A percentile compares a stretch with the other conserved stretches of the same genome.
These are phyloP conservation scores for Pythium plurisporium DNA, from an alignment of 352 stramenopile genomes.

Conservation along the genomic window DNA sequence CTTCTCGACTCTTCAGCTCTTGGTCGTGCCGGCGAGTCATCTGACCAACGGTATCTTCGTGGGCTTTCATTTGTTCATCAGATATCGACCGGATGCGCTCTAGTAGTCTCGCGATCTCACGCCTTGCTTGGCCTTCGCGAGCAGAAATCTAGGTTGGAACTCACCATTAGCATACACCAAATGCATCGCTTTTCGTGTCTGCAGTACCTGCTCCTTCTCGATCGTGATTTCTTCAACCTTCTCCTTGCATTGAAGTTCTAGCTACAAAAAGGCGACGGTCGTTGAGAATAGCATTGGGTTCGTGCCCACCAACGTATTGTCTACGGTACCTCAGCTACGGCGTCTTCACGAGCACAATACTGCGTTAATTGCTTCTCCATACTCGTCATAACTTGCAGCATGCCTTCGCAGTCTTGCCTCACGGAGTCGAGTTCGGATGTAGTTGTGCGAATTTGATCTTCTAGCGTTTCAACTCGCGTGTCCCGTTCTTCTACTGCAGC, in stretches of 20 bases:
- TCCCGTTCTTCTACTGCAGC: conserved; percentile 51
- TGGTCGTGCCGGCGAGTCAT: conserved; percentile 33
- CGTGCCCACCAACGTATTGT: too few relatives aligned
- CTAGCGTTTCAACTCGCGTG: conserved; percentile 43
- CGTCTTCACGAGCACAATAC: conserved; percentile 68
- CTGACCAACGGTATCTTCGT: conserved; percentile 36
- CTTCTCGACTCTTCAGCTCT: conserved; percentile 41
- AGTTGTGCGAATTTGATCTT: conserved; percentile 34
- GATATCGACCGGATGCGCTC: conserved; percentile 49
- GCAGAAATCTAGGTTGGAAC: conserved; percentile 61
- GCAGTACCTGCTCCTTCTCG: conserved; percentile 66
- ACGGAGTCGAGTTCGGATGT: conserved; percentile 61
- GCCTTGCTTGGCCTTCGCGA: conserved; percentile 57
- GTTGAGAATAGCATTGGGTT: too few relatives aligned
- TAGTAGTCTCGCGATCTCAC: conserved; percentile 65
- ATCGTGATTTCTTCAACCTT: conserved; percentile 66
- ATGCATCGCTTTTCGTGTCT: not conserved
- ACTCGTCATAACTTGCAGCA: conserved; percentile 73
- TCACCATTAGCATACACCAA: too few relatives aligned
- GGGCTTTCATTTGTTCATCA: conserved; percentile 39
- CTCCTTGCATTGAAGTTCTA: conserved; percentile 65
- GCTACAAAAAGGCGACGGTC: conserved; percentile 29
- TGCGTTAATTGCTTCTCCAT: conserved; percentile 85
- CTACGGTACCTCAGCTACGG: conserved; percentile 69
- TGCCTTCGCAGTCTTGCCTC: conserved; percentile 74